These are phyloP conservation scores for Chenopodium quinoa DNA, from an alignment of 148 eudicot species.

Conservation along the genomic window DNA sequence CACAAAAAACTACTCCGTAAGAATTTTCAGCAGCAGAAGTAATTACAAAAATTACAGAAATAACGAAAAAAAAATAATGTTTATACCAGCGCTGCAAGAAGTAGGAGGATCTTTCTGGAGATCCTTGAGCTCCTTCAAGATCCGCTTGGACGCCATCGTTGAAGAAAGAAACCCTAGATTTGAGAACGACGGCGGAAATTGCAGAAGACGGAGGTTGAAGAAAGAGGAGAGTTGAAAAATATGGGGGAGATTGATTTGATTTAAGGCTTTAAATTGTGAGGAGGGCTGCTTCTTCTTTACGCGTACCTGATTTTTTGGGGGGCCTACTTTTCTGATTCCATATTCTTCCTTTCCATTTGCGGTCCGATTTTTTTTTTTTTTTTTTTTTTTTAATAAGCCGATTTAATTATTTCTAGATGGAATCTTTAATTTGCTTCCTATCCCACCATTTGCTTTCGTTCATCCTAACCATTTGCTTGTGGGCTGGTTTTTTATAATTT, in stretches of 20 bases:
- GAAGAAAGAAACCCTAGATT: background rate
- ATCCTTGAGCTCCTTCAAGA: constrained; percentile 84
- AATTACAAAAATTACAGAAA: background rate
- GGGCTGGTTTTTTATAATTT: background rate
- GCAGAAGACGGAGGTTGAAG: background rate
- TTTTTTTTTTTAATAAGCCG: background rate
- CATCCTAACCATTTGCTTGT: background rate
- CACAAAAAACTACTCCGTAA: no score
- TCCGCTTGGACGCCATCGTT: constrained; percentile 70
- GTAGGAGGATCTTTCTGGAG: constrained; percentile 81
- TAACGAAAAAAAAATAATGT: background rate
- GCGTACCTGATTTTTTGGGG: constrained; percentile 26
- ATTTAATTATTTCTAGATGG: background rate
- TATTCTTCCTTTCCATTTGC: constrained; percentile 4
- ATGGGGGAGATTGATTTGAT: background rate
- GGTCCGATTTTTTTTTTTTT: background rate
- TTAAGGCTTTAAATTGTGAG: background rate
- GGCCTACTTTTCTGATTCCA: constrained; percentile 21
- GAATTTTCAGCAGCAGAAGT: background rate
- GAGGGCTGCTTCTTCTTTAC: constrained; percentile 28
- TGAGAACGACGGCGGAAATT: background rate
- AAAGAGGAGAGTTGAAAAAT: background rate
- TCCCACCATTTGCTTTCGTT: background rate
- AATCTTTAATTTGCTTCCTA: background rate
- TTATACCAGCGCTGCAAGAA: constrained; percentile 71